Conservation (phyloP, 306 rosid genomes). For the Castanopsis chinensis region DNA sequence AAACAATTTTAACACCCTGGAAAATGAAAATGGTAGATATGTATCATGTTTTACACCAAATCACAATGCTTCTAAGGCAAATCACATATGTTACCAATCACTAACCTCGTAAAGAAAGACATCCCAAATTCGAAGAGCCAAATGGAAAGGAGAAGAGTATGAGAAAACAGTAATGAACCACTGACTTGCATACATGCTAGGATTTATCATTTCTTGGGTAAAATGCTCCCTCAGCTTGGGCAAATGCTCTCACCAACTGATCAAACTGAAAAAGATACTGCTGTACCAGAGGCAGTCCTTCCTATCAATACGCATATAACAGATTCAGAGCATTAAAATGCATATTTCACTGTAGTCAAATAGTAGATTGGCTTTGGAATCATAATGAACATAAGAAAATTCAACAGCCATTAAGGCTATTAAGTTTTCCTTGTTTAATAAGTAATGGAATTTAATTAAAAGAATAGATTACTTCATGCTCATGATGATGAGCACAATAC, state of each 20-base stretch:
- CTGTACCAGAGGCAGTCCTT: constrained; percentile 91
- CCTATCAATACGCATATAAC: constrained; percentile 39
- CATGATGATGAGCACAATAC: no score
- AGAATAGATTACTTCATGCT: no score
- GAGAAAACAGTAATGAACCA: constrained; percentile 98
- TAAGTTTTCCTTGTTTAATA: no score
- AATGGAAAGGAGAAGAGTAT: constrained; percentile 93
- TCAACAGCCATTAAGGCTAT: not conserved
- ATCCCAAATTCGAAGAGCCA: constrained; percentile 98
- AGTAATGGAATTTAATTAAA: no score
- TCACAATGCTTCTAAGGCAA: constrained; percentile 14
- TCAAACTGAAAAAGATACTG: constrained; percentile 90
- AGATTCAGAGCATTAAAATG: constrained; percentile 12
- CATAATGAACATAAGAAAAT: constrained; percentile 12
- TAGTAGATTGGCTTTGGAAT: not conserved
- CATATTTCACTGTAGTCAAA: not conserved
- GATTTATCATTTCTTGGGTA: constrained; percentile 86
- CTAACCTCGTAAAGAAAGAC: constrained; percentile 93
- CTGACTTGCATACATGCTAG: constrained; percentile 99
- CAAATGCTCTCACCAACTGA: constrained; percentile 69
- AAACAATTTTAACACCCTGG: constrained; percentile 93
- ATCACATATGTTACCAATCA: not conserved
- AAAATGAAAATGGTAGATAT: constrained; percentile 20
- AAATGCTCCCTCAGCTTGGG: constrained; percentile 92
- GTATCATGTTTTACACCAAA: constrained; percentile 3